phyloP scores from a whole-genome alignment of 2,329 filamentous ascomycete species.

The Achaetomium macrosporum region DNA sequence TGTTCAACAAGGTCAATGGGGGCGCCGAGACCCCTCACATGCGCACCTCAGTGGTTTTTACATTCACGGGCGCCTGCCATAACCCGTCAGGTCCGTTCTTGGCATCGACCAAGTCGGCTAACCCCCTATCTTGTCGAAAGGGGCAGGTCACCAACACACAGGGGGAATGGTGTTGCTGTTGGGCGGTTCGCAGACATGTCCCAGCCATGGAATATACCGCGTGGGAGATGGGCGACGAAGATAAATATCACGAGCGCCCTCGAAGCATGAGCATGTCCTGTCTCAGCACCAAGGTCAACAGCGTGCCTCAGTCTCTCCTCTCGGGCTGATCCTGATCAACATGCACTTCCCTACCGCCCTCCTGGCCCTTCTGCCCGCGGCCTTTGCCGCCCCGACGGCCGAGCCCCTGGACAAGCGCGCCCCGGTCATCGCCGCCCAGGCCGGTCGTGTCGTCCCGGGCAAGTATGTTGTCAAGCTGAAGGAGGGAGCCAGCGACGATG shows the following conservation, averaged over 20 bases:
- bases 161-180: no score
- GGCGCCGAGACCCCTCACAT: background rate
- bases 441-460: conserved; percentile 32
- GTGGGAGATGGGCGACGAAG: background rate
- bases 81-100: background rate
- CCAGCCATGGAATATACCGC: background rate
- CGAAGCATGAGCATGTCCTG: background rate
- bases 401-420: conserved; percentile 24
- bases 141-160: conserved; percentile 12
- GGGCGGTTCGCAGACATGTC: background rate
- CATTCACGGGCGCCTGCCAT: conserved; percentile 1
- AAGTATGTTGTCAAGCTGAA: conserved; percentile 43
- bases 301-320: background rate
- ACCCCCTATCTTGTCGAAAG: conserved; percentile 7
- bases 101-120: background rate
- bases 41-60: background rate
- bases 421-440: conserved; percentile 34
- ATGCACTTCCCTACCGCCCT: conserved; percentile 33
- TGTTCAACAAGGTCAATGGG: conserved; percentile 2
- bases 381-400: conserved; percentile 30
- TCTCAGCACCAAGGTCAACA: conserved; percentile 12
- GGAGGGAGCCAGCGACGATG: conserved; percentile 28
- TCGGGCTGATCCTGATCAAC: conserved; percentile 21
- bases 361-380: conserved; percentile 34
- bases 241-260: conserved; percentile 16